Evolutionary conservation across 2,329 filamentous ascomycete species (phyloP), one percentile per base, ranked within the genome.

Genomic region (Neofusicoccum parvum): DNA sequence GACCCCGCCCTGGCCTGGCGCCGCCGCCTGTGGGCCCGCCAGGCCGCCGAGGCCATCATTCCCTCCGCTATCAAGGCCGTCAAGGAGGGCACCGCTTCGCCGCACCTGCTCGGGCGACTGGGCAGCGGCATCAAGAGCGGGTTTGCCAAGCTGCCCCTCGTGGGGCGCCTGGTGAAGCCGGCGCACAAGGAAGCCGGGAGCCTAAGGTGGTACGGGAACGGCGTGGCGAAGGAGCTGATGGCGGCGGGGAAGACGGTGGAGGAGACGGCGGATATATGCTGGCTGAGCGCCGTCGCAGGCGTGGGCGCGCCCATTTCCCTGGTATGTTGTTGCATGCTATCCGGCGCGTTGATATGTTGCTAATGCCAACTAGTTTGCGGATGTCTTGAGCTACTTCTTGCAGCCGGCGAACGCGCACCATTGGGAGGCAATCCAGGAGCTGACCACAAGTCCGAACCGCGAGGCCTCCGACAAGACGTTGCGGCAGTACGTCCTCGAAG

Each of bases 1-100:
- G 82, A 84, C 60, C 79, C 82, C 0, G 82, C 70, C 0, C 77
- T 82, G 68, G 77, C 81, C 1, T 83, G 80, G 77, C 81, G 78
- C 54, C 80, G 81, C 1, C 79, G 82, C 5, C 76, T 78, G 41
- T 76, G 75, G 5, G 81, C 82, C 0, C 76, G 76, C 41, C 79
- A 83, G 62, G 76, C 77, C 45, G 76, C 72, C 3, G 72, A 76
- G 50, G 66, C 72, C 5, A 67, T 83, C 1, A 77, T 75, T 11
- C 36, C 37, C 14, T 32, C 56, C 2, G 46, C 56, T 5, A 34
- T 60, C n/a, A 60, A 60, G 56, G 20, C 56, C 37, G 37, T 46
- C 56, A 32, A 46, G 41, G 41, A 60, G 27, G 41, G 37, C 56
- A 32, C 41, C 9, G 27, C 37, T 9, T 14, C 15, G 41, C 17